Evolutionary conservation across 768 basidiomycete species (phyloP).

Genomic region (Strobilomyces confusus): DNA sequence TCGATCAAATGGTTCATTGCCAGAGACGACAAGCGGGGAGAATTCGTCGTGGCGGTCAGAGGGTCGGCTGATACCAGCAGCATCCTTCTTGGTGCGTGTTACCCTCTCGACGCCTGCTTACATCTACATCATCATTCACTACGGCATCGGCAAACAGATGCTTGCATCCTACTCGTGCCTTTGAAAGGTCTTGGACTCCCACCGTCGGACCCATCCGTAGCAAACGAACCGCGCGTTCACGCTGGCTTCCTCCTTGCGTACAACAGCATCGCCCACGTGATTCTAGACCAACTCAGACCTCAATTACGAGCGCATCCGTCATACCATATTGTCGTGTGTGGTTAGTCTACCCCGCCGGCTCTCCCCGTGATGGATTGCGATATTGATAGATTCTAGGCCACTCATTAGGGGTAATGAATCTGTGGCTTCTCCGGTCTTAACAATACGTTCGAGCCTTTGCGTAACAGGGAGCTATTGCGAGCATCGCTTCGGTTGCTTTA

Average conservation of each 20-base stretch:
- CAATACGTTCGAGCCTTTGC: constrained; percentile 4
- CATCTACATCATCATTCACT: not conserved
- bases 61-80: constrained; percentile 31
- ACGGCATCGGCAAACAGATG: constrained; percentile 13
- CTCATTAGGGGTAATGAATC: constrained; percentile 34
- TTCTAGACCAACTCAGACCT: constrained; percentile 27
- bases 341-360: constrained; percentile 12
- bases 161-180: constrained; percentile 16
- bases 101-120: not conserved
- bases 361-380: not conserved
- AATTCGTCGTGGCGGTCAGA: constrained; percentile 40
- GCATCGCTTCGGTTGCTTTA: constrained; percentile 35
- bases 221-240: constrained; percentile 30
- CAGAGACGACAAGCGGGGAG: constrained; percentile 38
- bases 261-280: constrained; percentile 28
- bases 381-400: constrained; percentile 30
- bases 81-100: constrained; percentile 14
- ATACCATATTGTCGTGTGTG: constrained; percentile 33
- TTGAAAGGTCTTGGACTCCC: constrained; percentile 27
- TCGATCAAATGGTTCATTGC: constrained; percentile 43
- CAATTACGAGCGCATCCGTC: constrained; percentile 32
- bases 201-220: not conserved
- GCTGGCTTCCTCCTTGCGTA: constrained; percentile 35
- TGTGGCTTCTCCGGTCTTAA: not conserved
- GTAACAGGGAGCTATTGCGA: constrained; percentile 36